phyloP scores from a whole-genome alignment of 192 early-diverging fungal genomes.

The Coemansia sp. region DNA sequence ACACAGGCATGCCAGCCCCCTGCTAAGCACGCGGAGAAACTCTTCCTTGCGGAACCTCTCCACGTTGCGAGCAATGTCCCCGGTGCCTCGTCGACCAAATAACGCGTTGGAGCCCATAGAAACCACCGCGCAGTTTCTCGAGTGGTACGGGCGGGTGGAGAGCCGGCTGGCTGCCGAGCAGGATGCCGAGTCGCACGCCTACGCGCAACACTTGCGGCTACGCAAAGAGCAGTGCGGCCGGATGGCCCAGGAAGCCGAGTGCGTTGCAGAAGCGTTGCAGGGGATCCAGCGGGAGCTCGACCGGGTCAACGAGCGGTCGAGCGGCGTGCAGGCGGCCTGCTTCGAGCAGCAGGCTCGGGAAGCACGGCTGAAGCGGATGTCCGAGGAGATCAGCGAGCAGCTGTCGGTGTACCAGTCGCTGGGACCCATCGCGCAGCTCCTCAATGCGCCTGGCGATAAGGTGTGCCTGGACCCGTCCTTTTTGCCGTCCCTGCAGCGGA shows the following conservation, averaged over 20 bases:
- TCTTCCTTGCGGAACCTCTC: constrained; percentile 24
- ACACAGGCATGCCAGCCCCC: constrained; percentile 4
- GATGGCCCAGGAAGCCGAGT: constrained; percentile 62
- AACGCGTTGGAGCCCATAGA: constrained; percentile 59
- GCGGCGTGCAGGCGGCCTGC: constrained; percentile 74
- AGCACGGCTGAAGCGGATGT: constrained; percentile 24
- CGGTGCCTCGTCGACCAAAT: background rate
- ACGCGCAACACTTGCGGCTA: constrained; percentile 44
- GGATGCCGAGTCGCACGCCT: constrained; percentile 82
- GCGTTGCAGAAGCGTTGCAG: constrained; percentile 58
- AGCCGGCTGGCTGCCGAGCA: constrained; percentile 68
- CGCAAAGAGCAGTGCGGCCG: constrained; percentile 10
- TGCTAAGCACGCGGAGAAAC: constrained; percentile 25
- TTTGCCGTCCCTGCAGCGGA: constrained; percentile 75
- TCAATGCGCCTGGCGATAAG: constrained; percentile 80
- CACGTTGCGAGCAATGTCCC: background rate
- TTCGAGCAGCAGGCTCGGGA: constrained; percentile 69
- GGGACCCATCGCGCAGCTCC: constrained; percentile 73
- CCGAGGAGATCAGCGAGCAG: constrained; percentile 57
- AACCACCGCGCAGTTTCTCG: constrained; percentile 88
- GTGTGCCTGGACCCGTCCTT: constrained; percentile 79
- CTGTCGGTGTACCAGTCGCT: constrained; percentile 82
- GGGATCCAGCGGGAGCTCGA: constrained; percentile 67
- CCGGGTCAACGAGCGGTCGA: constrained; percentile 78
- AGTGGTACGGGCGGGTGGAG: constrained; percentile 87